Base-by-base conservation (phyloP, 345 rosid species). In the Bruguiera sexangula region DNA sequence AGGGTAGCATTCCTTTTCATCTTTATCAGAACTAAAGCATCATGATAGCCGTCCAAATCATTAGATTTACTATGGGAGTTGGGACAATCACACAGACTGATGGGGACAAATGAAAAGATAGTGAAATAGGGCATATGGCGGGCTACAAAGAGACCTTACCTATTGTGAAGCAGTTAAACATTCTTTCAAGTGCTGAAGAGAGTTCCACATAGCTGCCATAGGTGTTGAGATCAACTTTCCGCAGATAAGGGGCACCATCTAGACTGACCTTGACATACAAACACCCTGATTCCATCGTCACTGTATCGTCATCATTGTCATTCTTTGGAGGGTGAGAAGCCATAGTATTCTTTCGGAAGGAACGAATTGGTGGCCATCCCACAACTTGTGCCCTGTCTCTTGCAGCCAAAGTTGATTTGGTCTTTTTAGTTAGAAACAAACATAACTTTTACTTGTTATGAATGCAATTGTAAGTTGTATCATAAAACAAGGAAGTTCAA, bases 121-220 rank as follows among this genome's bases (percentile, higher is more conserved):
- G 29, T 50, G 32, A 52, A 43, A 57, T 39, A 60, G 1, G 27
- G n/a, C 34, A 58, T 43, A 34, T 43, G 29, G 29, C n/a, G 26
- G 11, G 34, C 9, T 4, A 24, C 26, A 64, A 20, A 53, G 50
- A 73, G 52, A 51, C 22, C 8, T 60, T 82, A 88, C 94, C 88
- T 8, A 89, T 84, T 19, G 91, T 87, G 69, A 89, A 89, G 81
- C 89, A 84, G 75, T 85, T 73, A 51, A 67, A 73, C 71, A 73
- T 73, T 32, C 53, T 73, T 39, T 67, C 76, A 8, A 73, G 71
- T 26, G 67, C 76, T 6, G 72, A 66, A 52, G 76, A 73, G 22
- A 73, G 72, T 22, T 73, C 71, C 24, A 11, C 26, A 53, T 73
- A 73, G 71, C 67, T 67, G 62, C 56, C 55, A 51, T 60, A 73